Percentiles rank a stretch among this genome's conserved stretches.
These are phyloP conservation scores for Serpula lacrymans DNA, from an alignment of 768 basidiomycete genomes.

Conservation along the genomic window DNA sequence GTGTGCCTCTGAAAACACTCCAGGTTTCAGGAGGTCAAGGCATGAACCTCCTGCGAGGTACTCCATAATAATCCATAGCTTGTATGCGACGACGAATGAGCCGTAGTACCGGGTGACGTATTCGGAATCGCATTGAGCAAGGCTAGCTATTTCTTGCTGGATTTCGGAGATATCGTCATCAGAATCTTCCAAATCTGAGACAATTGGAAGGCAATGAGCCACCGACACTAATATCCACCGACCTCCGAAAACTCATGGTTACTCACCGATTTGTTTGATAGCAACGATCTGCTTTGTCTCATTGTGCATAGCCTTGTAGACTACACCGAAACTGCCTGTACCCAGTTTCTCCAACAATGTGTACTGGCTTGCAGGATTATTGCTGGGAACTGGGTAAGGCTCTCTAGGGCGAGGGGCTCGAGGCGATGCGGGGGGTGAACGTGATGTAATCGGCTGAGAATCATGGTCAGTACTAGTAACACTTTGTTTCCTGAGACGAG, in stretches of 20 bases:
- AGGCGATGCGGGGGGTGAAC: slow-evolving; percentile 50
- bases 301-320: slow-evolving; percentile 97
- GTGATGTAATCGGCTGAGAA: slow-evolving; percentile 38
- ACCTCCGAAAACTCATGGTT: slow-evolving; percentile 9
- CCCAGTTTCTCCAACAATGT: slow-evolving; percentile 95
- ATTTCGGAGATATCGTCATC: slow-evolving; percentile 99
- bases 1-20: slow-evolving; percentile 86
- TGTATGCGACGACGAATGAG: slow-evolving; percentile 94
- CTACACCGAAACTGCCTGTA: slow-evolving; percentile 93
- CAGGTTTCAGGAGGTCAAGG: slow-evolving; percentile 91
- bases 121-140: slow-evolving; percentile 94
- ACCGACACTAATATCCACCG: slow-evolving; percentile 1
- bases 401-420: slow-evolving; percentile 41
- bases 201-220: slow-evolving; percentile 3
- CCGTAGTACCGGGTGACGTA: slow-evolving; percentile 97
- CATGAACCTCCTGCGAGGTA: slow-evolving; percentile 99
- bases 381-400: slow-evolving; percentile 68
- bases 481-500: slow-evolving; percentile 38
- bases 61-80: slow-evolving; percentile 99
- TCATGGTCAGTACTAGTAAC: slow-evolving; percentile 34
- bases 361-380: slow-evolving; percentile 86
- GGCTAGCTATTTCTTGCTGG: slow-evolving; percentile 95
- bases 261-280: slow-evolving; percentile 94
- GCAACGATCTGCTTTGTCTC: slow-evolving; percentile 94
- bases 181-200: slow-evolving; percentile 89